phyloP scores from a whole-genome alignment of 768 basidiomycete species.

The Kwoniella sp. region DNA sequence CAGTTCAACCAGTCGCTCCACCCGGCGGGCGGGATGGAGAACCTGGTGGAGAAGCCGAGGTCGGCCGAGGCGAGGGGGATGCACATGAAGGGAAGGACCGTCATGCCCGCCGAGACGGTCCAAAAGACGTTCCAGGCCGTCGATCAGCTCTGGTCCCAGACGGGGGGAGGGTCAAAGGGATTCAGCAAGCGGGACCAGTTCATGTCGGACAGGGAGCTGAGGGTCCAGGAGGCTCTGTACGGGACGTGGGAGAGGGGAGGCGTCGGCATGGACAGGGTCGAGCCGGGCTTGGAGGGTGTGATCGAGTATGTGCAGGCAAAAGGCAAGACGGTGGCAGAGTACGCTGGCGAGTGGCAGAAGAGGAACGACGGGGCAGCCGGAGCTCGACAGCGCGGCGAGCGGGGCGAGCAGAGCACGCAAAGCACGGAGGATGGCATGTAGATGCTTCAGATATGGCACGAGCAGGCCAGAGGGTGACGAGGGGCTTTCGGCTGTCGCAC shows the following conservation, averaged over 20 bases:
- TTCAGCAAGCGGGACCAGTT: background rate
- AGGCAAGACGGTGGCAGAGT: constrained; percentile 21
- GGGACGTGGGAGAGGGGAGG: constrained; percentile 35
- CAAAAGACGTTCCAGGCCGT: constrained; percentile 4
- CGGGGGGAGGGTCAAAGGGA: background rate
- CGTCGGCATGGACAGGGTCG: constrained; percentile 2
- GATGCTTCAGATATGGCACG: background rate
- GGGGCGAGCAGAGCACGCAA: background rate
- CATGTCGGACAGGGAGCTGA: constrained; percentile 29
- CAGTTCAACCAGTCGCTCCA: constrained; percentile 1
- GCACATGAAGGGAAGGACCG: background rate
- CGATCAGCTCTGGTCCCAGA: constrained; percentile 11
- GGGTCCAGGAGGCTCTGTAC: constrained; percentile 36
- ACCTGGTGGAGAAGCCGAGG: constrained; percentile 1
- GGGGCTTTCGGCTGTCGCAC: no score
- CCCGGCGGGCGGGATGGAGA: constrained; percentile 17
- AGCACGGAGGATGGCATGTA: background rate
- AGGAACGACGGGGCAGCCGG: constrained; percentile 6
- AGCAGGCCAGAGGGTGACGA: no score
- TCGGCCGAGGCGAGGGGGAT: constrained; percentile 1
- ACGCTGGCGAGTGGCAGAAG: constrained; percentile 20
- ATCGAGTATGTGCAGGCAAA: constrained; percentile 34
- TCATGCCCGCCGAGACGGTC: background rate
- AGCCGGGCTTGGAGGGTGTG: constrained; percentile 37
- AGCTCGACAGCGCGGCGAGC: background rate